These are phyloP conservation scores for Vigna hirtella DNA, from an alignment of 306 rosid genomes.

Conservation along the genomic window DNA sequence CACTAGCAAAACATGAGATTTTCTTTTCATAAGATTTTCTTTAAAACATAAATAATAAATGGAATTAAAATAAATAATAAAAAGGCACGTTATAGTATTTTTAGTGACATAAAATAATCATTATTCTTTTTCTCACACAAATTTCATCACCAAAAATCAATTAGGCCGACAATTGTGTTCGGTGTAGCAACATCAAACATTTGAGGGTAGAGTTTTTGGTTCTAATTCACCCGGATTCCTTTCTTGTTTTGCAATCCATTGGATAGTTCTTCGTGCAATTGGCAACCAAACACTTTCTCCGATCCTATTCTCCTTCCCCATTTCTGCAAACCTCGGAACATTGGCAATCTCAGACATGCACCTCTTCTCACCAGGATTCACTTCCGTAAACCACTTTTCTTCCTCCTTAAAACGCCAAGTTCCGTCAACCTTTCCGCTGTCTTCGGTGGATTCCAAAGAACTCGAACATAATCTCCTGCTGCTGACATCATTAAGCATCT, in stretches of 20 bases:
- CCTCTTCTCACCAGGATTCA: constrained; percentile 60
- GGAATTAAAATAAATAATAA: too few relatives aligned
- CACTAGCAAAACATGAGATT: too few relatives aligned
- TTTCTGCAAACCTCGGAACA: constrained; percentile 62
- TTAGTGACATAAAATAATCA: too few relatives aligned
- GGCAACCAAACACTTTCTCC: constrained; percentile 66
- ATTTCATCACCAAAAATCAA: too few relatives aligned
- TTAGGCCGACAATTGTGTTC: too few relatives aligned
- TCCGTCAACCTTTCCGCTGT: not conserved
- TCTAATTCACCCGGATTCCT: constrained; percentile 48
- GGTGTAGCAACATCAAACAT: constrained; percentile 35
- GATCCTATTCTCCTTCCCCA: constrained; percentile 38
- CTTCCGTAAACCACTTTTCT: constrained; percentile 41
- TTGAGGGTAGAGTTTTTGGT: constrained; percentile 38
- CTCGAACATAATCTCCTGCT: constrained; percentile 65
- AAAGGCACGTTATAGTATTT: too few relatives aligned
- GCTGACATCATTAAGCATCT: constrained; percentile 63
- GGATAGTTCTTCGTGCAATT: constrained; percentile 72
- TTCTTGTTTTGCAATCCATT: constrained; percentile 72
- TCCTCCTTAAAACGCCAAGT: constrained; percentile 39
- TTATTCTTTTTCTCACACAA: too few relatives aligned
- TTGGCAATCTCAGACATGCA: constrained; percentile 80
- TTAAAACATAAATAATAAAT: too few relatives aligned
- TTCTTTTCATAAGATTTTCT: too few relatives aligned
- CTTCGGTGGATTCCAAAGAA: constrained; percentile 31